Evolutionary conservation across 2,329 filamentous ascomycete species (phyloP), one percentile per base, ranked within the genome.

Genomic region (Eutypella sp.): DNA sequence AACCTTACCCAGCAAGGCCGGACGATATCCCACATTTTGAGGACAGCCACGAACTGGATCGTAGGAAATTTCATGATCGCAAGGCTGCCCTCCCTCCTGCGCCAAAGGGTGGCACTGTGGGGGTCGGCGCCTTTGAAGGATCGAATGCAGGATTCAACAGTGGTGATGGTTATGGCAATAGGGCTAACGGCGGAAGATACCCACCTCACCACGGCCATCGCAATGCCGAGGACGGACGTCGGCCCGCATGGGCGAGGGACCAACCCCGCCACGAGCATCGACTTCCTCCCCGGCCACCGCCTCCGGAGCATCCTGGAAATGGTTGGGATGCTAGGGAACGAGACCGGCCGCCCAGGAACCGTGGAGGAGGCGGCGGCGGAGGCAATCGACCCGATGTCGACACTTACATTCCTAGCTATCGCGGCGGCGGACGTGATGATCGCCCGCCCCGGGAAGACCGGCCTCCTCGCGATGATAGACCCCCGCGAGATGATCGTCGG

Each of bases 41-140:
- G 62, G 92, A 96, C 59, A 96, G 90, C 38, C 93, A 99, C 67
- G 93, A 99, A 66, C 74, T 97, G n/a, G 93, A 99, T 63, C 81
- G 92, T 42, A 82, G 90, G 63, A 95, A 92, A 67, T 92, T 90
- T 57, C 85, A 95, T 54, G 87, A 90, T 47, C 85, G 93, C 59
- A 89, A 89, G 60, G 86, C 86, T 19, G 86, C 84, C 19, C 76
- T 92, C 10, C 92, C 92, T 4, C 92, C 93, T 11, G 93, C 92
- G 1, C 93, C 93, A 0, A 90, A 92, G 56, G 92, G 91, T 11
- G 92, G 89, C 4, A 90, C 89, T 1, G 90, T 96, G 3, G 92
- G 92, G 13, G 82, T 89, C 58, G 82, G 81, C n/a, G 73, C 74
- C 1, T 64, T 67, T 37, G 69, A 70, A 44, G 72, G 74, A 8